These are phyloP conservation scores for Ceriops zippeliana DNA, from an alignment of 345 rosid genomes.

Conservation along the genomic window DNA sequence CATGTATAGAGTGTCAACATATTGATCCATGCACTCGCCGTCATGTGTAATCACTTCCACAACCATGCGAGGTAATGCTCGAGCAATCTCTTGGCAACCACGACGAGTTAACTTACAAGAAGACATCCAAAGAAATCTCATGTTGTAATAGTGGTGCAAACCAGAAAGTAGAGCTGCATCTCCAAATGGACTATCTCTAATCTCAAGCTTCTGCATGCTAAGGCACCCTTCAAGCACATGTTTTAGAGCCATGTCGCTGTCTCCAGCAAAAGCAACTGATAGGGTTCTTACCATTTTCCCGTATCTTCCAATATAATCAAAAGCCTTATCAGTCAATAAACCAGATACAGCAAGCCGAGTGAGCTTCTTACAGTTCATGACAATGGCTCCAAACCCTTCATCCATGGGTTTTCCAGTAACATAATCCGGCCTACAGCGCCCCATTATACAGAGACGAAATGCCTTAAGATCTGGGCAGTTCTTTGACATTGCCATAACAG, in stretches of 20 bases:
- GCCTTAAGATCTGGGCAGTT: conserved; percentile 81
- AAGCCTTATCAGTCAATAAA: conserved; percentile 73
- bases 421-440: conserved; percentile 64
- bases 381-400: conserved; percentile 89
- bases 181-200: conserved; percentile 89
- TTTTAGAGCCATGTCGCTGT: conserved; percentile 68
- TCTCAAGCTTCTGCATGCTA: conserved; percentile 80
- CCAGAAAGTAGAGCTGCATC: conserved; percentile 65
- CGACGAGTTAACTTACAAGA: conserved; percentile 52
- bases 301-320: conserved; percentile 62
- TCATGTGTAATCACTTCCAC: conserved; percentile 53
- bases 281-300: conserved; percentile 69
- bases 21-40: conserved; percentile 34
- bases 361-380: conserved; percentile 79
- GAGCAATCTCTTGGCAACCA: conserved; percentile 63
- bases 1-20: conserved; percentile 61
- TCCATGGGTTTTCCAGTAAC: conserved; percentile 79
- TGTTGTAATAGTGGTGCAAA: conserved; percentile 61
- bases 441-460: conserved; percentile 90
- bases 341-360: conserved; percentile 77
- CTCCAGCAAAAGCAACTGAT: conserved; percentile 91
- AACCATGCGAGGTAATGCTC: conserved; percentile 52
- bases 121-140: conserved; percentile 97
- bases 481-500: conserved; percentile 71
- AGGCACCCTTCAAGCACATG: conserved; percentile 81